phyloP scores from a whole-genome alignment of 2,329 filamentous ascomycete genomes.

The Claviceps quebecensis region DNA sequence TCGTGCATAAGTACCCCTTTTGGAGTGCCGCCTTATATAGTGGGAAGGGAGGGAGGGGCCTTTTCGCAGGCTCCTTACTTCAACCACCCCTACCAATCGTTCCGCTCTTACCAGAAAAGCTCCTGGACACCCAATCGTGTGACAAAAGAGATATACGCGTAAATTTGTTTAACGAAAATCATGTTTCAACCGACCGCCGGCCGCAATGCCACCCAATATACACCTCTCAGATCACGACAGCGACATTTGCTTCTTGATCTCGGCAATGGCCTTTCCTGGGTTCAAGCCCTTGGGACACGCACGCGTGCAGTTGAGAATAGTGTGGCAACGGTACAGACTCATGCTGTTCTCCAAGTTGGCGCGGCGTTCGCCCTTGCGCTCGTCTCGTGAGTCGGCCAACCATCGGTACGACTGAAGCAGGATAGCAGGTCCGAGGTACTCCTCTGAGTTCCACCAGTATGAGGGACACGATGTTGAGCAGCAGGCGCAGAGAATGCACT shows the following conservation, averaged over 20 bases:
- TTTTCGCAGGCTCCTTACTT: conserved; percentile 1
- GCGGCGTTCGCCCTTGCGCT: conserved; percentile 78
- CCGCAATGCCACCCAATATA: not conserved
- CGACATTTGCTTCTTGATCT: conserved; percentile 97
- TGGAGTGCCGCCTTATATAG: conserved; percentile 4
- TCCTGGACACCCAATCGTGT: conserved; percentile 1
- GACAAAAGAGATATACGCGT: not conserved
- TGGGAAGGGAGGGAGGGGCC: not conserved
- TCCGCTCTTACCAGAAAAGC: not conserved
- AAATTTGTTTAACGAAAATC: not conserved
- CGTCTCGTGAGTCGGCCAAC: conserved; percentile 88
- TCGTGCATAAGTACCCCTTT: conserved; percentile 7
- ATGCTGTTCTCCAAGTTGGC: conserved; percentile 93
- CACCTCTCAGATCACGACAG: conserved; percentile 14
- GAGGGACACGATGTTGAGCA: conserved; percentile 99
- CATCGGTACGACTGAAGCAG: conserved; percentile 97
- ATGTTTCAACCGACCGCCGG: not conserved
- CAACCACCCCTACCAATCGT: not conserved
- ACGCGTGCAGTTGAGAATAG: conserved; percentile 95
- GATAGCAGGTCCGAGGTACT: conserved; percentile 94
- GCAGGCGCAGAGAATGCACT: conserved; percentile 98
- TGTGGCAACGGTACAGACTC: conserved; percentile 98
- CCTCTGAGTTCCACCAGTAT: conserved; percentile 99
- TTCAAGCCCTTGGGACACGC: conserved; percentile 98
- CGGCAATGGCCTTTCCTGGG: conserved; percentile 84